Base-by-base conservation (phyloP, 345 rosid species). In the Ceriops decandra region DNA sequence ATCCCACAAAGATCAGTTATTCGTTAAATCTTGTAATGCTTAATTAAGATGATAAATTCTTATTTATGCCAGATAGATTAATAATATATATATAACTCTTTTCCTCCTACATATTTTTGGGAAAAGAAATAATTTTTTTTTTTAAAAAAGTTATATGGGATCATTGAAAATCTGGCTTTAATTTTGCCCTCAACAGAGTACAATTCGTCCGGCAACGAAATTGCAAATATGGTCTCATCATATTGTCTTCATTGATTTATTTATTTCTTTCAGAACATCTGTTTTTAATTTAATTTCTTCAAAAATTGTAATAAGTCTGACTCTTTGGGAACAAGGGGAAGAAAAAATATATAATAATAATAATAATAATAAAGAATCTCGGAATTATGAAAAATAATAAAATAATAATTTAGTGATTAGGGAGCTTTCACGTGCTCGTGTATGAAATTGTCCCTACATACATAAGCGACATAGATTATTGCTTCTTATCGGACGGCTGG, bases 151-250 rank as follows among this genome's bases (percentile, higher is more conserved):
- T 16, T 49, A 5, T 42, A 49, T 49, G 70, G 30, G 65, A 36
- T 68, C 65, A 72, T n/a, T 4, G 32, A n/a, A 72, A 72, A 60
- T 70, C 3, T 33, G 69, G 63, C 47, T 64, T 71, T 38, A 63
- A 19, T 30, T 71, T 64, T 63, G 11, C 33, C 68, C 20, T 19
- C 26, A 16, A 21, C 59, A 3, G 76, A 59, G 52, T 28, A 58
- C 33, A 31, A 30, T 11, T 2, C 8, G 21, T 63, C 57, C 9
- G 35, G 22, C 68, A 54, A 7, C 19, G 32, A 38, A 57, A 63
- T 30, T 42, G 35, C 35, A 26, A 32, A 9, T 10, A 52, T 52
- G 68, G 63, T 56, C 62, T 35, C 52, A 33, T 21, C 16, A 15
- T 53, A 53, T 53, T 21, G 21, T 24, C 24, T 53, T 53, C 19